Evolutionary conservation across 169 alveolate genomes (phyloP).

Genomic region (Pseudocohnilembus persalinus): DNA sequence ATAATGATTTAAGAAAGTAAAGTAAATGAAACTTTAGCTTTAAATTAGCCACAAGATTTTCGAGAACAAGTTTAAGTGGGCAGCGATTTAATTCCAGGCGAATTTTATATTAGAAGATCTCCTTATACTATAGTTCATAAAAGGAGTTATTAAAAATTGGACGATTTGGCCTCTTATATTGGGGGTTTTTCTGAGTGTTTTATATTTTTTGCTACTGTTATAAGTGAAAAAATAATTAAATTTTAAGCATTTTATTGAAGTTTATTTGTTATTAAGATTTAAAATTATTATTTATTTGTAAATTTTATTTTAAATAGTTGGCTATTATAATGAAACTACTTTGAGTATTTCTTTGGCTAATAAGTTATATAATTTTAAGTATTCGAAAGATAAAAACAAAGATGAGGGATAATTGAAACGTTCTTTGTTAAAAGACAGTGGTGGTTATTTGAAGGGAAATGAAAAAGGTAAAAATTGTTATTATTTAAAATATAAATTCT

Average conservation of each 20-base stretch:
- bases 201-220: not conserved
- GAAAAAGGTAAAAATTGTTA: no score
- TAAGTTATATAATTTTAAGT: no score
- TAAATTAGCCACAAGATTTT: not conserved
- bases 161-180: not conserved
- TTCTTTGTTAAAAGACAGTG: no score
- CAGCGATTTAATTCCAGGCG: not conserved
- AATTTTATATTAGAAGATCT: not conserved
- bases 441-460: no score
- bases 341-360: not conserved
- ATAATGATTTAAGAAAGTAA: not conserved
- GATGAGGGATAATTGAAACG: no score
- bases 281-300: no score
- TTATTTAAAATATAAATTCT: no score
- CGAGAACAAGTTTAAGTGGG: not conserved
- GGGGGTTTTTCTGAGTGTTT: not conserved
- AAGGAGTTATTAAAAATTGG: not conserved
- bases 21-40: not conserved
- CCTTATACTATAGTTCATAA: not conserved
- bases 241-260: no score
- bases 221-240: no score
- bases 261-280: no score
- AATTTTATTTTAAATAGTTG: no score
- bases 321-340: not conserved
- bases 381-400: no score